Conservation (phyloP, 1,284 basidiomycete genomes). For the Phylloporus sp. region DNA sequence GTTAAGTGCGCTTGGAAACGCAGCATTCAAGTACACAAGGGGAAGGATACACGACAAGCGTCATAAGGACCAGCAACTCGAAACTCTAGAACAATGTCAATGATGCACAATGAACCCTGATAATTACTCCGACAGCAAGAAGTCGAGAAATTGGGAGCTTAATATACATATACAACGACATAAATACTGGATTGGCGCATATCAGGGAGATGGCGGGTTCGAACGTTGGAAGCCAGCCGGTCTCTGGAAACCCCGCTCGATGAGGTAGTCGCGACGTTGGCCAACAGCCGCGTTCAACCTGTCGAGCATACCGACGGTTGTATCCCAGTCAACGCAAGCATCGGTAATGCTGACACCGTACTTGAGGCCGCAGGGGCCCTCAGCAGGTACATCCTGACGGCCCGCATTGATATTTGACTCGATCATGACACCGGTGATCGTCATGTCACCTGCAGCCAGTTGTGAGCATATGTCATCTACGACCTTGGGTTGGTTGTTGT, state of each 20-base stretch:
- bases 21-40: too few species aligned
- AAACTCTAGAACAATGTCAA: neutral
- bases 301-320: conserved; percentile 80
- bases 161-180: conserved; percentile 17
- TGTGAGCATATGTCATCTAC: conserved; percentile 80
- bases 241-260: conserved; percentile 39
- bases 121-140: conserved; percentile 4
- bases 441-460: conserved; percentile 74
- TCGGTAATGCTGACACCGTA: conserved; percentile 91
- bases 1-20: too few species aligned
- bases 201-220: conserved; percentile 15
- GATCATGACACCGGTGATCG: conserved; percentile 96
- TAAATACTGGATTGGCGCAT: too few species aligned
- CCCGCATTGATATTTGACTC: conserved; percentile 93
- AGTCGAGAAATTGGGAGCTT: conserved; percentile 9
- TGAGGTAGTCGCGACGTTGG: conserved; percentile 38
- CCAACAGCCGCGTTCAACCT: conserved; percentile 61
- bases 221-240: conserved; percentile 34
- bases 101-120: neutral
- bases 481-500: conserved; percentile 88
- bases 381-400: conserved; percentile 79
- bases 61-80: neutral
- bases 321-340: conserved; percentile 92
- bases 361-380: conserved; percentile 69
- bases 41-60: too few species aligned